phyloP scores from a whole-genome alignment of 208 protist genomes.

The Trypanosoma theileri region DNA sequence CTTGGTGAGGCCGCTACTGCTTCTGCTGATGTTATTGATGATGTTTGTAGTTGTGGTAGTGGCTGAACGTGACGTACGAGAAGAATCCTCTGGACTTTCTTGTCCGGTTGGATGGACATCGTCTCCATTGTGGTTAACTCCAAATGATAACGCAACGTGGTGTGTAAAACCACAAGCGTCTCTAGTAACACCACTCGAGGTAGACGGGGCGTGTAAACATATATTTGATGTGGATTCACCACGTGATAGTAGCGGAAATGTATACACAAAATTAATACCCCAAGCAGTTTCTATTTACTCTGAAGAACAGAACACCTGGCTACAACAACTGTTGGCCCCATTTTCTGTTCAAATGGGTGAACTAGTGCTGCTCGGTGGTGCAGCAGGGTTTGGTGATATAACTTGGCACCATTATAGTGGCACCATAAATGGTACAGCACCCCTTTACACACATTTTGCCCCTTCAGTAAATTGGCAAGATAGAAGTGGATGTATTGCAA shows the following conservation, averaged over 20 bases:
- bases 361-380: conserved; percentile 30
- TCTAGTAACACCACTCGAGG: conserved; percentile 22
- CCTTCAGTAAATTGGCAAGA: conserved; percentile 30
- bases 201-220: conserved; percentile 16
- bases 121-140: background rate
- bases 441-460: conserved; percentile 48
- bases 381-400: conserved; percentile 34
- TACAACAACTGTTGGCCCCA: conserved; percentile 16
- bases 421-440: background rate
- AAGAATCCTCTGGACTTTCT: background rate
- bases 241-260: background rate
- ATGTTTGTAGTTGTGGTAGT: no score
- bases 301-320: conserved; percentile 28
- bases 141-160: background rate
- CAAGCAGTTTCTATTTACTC: conserved; percentile 32
- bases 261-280: conserved; percentile 5
- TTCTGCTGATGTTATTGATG: no score
- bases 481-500: conserved; percentile 45
- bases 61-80: no score
- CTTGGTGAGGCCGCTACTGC: no score
- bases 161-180: conserved; percentile 19
- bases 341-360: conserved; percentile 10
- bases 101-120: conserved; percentile 14
- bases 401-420: conserved; percentile 33
- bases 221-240: conserved; percentile 27